Conservation (phyloP, 805 yeast species). For the Teunomyces barrocoloradensis region DNA sequence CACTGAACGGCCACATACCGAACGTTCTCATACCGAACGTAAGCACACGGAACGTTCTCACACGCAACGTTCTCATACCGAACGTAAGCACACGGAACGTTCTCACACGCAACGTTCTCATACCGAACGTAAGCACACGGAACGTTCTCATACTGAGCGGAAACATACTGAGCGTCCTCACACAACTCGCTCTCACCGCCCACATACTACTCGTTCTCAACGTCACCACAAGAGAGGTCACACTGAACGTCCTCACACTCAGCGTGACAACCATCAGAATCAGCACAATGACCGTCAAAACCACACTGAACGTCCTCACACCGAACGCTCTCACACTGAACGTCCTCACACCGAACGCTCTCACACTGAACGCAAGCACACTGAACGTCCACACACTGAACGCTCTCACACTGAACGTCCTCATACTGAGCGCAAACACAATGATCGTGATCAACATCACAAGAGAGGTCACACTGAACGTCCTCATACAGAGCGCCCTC, state of each 20-base stretch:
- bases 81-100: background rate
- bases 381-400: background rate
- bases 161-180: background rate
- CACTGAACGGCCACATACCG: background rate
- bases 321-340: background rate
- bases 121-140: background rate
- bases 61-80: background rate
- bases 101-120: background rate
- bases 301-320: background rate
- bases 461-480: background rate
- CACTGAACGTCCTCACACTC: background rate
- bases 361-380: background rate
- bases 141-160: background rate
- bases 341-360: background rate
- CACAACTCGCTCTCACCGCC: background rate
- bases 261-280: background rate
- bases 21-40: background rate
- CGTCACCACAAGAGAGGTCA: conserved; percentile 1
- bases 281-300: background rate
- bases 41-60: background rate
- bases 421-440: background rate
- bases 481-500: background rate
- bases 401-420: background rate
- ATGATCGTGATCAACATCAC: background rate
- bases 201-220: background rate